Evolutionary conservation across 495 filamentous ascomycete genomes (phyloP).

Genomic region (Hyphodiscus hymeniophilus): DNA sequence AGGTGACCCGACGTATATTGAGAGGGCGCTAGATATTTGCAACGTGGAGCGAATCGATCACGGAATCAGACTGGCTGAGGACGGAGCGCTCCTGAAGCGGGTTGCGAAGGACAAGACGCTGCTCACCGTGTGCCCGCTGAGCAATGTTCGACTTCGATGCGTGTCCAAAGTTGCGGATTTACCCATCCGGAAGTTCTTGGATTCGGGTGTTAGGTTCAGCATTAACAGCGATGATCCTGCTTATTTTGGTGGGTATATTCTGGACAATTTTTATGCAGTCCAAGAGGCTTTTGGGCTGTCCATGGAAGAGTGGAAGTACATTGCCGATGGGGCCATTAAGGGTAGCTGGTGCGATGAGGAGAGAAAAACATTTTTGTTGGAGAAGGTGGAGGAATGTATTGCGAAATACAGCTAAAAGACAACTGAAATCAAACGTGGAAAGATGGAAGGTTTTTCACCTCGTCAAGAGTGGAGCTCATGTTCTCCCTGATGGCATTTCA

Average conservation of each 20-base stretch:
- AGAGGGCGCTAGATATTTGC: conserved; percentile 50
- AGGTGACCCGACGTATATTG: conserved; percentile 58
- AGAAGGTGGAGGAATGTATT: conserved; percentile 25
- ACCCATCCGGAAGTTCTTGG: conserved; percentile 57
- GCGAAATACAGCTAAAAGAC: conserved; percentile 8
- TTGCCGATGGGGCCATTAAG: conserved; percentile 52
- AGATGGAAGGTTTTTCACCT: not conserved
- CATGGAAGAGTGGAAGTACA: conserved; percentile 53
- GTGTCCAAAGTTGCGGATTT: conserved; percentile 47
- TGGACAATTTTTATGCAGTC: conserved; percentile 69
- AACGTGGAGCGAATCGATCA: conserved; percentile 61
- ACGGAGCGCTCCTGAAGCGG: conserved; percentile 46
- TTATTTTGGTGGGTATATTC: conserved; percentile 72
- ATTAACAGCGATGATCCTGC: conserved; percentile 75
- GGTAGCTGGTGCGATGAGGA: conserved; percentile 48
- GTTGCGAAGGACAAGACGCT: conserved; percentile 48
- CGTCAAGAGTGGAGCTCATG: not conserved
- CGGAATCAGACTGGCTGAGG: conserved; percentile 57
- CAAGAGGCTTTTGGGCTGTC: conserved; percentile 60
- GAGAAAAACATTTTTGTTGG: conserved; percentile 37
- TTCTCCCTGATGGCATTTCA: too few relatives aligned
- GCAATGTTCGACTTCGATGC: conserved; percentile 59
- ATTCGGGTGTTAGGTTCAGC: conserved; percentile 56
- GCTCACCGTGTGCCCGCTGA: conserved; percentile 64
- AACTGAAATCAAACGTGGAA: not conserved